Evolutionary conservation across 371 early-diverging fungal genomes (phyloP).

Genomic region (Apophysomyces variabilis): DNA sequence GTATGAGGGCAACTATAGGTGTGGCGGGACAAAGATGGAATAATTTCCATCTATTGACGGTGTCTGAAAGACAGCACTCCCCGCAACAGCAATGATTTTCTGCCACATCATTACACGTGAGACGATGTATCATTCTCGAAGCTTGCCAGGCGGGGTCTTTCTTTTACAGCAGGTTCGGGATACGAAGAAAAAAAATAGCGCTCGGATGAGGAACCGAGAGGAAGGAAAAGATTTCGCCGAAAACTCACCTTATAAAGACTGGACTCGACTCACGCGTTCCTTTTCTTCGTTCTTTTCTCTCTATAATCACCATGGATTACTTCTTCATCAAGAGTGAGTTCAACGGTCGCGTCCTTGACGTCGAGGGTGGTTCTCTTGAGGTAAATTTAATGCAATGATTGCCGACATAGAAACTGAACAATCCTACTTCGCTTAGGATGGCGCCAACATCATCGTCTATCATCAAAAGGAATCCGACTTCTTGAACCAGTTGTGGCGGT

Average conservation of each 20-base stretch:
- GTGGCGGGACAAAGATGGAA: not conserved
- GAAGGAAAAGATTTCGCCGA: not conserved
- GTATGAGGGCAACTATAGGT: no score
- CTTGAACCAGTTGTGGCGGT: constrained; percentile 39
- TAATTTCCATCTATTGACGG: not conserved
- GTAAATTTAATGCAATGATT: constrained; percentile 13
- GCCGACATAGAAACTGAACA: not conserved
- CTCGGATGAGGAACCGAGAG: constrained; percentile 2
- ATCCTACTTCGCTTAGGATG: constrained; percentile 17
- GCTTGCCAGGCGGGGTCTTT: not conserved
- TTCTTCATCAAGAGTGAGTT: constrained; percentile 32
- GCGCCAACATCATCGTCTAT: constrained; percentile 32
- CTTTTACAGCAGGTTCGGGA: not conserved
- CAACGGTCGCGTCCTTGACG: constrained; percentile 39
- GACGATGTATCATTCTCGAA: not conserved
- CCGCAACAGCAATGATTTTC: not conserved
- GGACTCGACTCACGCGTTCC: no score
- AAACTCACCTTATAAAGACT: not conserved
- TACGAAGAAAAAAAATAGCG: constrained; percentile 1
- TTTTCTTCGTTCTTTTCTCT: not conserved
- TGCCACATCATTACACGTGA: not conserved
- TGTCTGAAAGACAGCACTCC: not conserved
- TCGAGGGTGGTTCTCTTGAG: constrained; percentile 30
- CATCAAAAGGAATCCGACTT: constrained; percentile 24
- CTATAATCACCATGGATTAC: not conserved